Evolutionary conservation across 176 grass and related monocot genomes (phyloP).

Genomic region (Oryza glaberrima): DNA sequence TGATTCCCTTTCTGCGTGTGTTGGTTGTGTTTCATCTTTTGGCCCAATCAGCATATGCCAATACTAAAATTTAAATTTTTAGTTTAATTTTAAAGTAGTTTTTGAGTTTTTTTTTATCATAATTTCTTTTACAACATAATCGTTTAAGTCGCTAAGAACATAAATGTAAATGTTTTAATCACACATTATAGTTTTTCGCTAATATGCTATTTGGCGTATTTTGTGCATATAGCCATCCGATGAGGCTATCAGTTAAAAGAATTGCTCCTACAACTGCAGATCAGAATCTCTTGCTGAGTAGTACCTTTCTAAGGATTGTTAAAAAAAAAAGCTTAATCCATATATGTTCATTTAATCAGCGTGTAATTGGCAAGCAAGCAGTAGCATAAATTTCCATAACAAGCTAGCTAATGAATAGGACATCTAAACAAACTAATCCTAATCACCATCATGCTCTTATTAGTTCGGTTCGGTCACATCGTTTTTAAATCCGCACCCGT

Average conservation of each 20-base stretch:
- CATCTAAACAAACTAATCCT: slow-evolving; percentile 21
- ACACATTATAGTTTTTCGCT: no score
- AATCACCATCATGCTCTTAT: slow-evolving; percentile 1
- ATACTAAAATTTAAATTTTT: no score
- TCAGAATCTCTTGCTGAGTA: background rate
- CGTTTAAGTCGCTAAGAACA: no score
- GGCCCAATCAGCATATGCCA: no score
- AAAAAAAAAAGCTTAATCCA: background rate
- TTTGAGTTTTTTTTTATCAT: no score
- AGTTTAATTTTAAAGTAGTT: no score
- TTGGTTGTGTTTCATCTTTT: background rate
- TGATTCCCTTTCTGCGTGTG: background rate
- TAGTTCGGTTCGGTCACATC: background rate
- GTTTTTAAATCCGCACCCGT: background rate
- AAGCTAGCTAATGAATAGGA: slow-evolving; percentile 39
- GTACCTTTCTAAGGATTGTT: background rate
- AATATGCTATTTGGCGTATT: no score
- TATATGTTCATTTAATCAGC: background rate
- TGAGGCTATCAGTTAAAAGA: background rate
- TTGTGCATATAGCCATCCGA: no score
- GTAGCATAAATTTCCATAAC: background rate
- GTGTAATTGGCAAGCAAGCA: slow-evolving; percentile 11
- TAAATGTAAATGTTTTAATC: no score
- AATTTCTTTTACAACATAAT: no score
- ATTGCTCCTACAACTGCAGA: background rate